Percentiles rank a stretch among this genome's conserved stretches.
Conservation (phyloP, 1,284 basidiomycete genomes). For the Cutaneotrichosporon mucoides region DNA sequence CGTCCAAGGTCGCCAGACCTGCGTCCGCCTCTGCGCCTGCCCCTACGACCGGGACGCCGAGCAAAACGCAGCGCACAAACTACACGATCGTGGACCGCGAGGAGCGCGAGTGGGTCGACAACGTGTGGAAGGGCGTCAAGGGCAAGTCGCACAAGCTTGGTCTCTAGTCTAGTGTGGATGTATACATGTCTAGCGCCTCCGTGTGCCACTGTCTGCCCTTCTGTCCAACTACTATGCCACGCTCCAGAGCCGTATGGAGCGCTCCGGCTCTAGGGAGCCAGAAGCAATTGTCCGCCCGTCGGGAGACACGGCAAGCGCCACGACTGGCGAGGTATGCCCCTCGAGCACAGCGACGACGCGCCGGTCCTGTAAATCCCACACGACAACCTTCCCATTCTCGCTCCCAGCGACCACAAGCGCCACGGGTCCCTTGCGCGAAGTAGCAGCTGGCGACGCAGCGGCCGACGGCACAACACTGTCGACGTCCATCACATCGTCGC, state of each 20-base stretch:
- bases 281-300: slow-evolving; percentile 12
- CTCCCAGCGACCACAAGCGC: slow-evolving; percentile 76
- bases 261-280: slow-evolving; percentile 19
- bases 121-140: slow-evolving; percentile 41
- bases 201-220: not conserved
- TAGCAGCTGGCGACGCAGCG: not conserved
- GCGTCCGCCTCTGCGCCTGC: not conserved
- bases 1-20: slow-evolving; percentile 11
- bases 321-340: slow-evolving; percentile 44
- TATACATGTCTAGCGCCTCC: not conserved
- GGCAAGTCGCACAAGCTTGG: slow-evolving; percentile 33
- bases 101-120: slow-evolving; percentile 46
- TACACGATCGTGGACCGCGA: slow-evolving; percentile 40
- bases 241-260: slow-evolving; percentile 11
- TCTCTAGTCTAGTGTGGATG: slow-evolving; percentile 8
- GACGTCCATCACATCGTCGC: slow-evolving; percentile 6
- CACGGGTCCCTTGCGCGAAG: not conserved
- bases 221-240: not conserved
- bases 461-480: not conserved
- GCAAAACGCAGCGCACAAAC: slow-evolving; percentile 11
- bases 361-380: slow-evolving; percentile 88
- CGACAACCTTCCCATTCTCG: slow-evolving; percentile 79
- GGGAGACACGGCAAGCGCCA: slow-evolving; percentile 42
- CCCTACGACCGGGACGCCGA: slow-evolving; percentile 2
- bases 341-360: slow-evolving; percentile 68